phyloP scores from a whole-genome alignment of 768 basidiomycete genomes.

The Auricularia auricula-judae region DNA sequence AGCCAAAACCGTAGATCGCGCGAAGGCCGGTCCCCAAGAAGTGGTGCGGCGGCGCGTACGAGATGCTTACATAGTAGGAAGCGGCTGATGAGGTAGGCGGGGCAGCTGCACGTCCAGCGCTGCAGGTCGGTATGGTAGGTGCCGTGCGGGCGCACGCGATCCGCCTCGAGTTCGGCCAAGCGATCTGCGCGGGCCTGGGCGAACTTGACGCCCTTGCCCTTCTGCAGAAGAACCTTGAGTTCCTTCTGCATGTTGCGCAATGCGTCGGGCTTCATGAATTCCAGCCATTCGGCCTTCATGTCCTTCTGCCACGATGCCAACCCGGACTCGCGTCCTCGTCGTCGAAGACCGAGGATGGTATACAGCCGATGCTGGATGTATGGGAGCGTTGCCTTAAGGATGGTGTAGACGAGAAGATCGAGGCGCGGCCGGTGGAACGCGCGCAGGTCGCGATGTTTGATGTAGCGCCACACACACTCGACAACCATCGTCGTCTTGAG shows the following conservation, averaged over 20 bases:
- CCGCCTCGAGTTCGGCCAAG: conserved; percentile 8
- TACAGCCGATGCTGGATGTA: conserved; percentile 8
- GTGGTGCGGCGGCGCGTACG: conserved; percentile 1
- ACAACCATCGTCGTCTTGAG: conserved; percentile 18
- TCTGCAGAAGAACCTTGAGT: conserved; percentile 6
- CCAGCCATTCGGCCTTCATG: conserved; percentile 11
- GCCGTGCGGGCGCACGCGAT: conserved; percentile 7
- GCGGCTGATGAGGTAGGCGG: conserved; percentile 9
- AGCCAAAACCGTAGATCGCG: not conserved
- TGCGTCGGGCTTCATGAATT: conserved; percentile 11
- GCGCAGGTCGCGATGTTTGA: conserved; percentile 16
- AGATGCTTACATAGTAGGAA: conserved; percentile 15
- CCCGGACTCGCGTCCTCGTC: conserved; percentile 9
- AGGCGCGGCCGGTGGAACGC: conserved; percentile 14
- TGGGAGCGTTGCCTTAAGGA: conserved; percentile 10
- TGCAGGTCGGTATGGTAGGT: conserved; percentile 10
- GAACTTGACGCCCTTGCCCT: not conserved
- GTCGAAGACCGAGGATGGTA: conserved; percentile 9
- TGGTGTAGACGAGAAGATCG: conserved; percentile 10
- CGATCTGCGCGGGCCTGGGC: not conserved
- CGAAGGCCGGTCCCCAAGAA: not conserved
- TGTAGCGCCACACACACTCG: conserved; percentile 15
- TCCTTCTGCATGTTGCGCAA: conserved; percentile 11
- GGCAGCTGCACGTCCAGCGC: conserved; percentile 15
- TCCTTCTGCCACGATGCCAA: conserved; percentile 14